phyloP scores from a whole-genome alignment of 345 rosid species.

The Alliaria petiolata region DNA sequence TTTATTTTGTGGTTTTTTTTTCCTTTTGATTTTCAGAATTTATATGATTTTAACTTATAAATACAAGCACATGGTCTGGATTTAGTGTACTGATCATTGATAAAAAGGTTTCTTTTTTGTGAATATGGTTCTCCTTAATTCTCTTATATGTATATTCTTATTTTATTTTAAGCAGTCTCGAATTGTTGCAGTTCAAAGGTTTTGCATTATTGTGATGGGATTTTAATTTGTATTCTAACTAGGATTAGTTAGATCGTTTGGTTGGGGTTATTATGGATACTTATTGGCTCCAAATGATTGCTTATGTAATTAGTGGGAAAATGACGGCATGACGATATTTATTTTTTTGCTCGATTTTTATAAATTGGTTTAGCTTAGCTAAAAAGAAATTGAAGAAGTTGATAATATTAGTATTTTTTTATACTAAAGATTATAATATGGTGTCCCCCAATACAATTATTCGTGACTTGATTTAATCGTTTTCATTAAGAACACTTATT shows the following conservation, averaged over 20 bases:
- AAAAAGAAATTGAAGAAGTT: neutral
- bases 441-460: neutral
- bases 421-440: neutral
- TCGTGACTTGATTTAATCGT: neutral
- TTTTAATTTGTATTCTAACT: neutral
- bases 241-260: neutral
- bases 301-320: neutral
- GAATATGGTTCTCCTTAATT: neutral
- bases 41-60: slow-evolving; percentile 5
- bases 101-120: neutral
- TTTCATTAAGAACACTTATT: neutral
- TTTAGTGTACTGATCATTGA: neutral
- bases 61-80: slow-evolving; percentile 9
- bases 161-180: neutral
- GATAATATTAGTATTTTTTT: too few relatives aligned
- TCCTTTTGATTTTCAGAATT: neutral
- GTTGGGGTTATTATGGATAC: neutral
- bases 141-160: neutral
- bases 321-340: neutral
- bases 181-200: neutral
- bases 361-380: neutral
- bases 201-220: slow-evolving; percentile 8
- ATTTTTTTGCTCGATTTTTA: neutral
- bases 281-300: neutral
- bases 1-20: neutral